phyloP scores from a whole-genome alignment of 345 rosid species.

The Salix brachista region DNA sequence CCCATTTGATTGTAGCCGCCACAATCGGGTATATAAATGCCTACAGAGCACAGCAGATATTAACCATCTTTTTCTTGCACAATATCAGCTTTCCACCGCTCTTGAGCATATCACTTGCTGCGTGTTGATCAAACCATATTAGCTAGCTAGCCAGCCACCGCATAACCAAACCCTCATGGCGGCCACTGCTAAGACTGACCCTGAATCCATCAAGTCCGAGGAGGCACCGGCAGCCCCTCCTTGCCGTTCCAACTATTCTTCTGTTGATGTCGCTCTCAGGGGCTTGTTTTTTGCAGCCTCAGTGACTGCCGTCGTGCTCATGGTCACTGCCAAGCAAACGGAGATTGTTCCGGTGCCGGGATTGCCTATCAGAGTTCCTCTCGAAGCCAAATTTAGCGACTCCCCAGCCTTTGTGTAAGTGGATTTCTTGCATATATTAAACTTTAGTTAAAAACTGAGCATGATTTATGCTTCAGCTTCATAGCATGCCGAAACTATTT shows the following conservation, averaged over 20 bases:
- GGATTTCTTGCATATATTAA: not conserved
- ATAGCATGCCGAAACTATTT: no score
- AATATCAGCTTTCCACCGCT: not conserved
- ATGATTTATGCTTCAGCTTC: not conserved
- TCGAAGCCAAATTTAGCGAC: slow-evolving; percentile 53
- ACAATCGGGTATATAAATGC: no score
- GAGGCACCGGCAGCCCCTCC: not conserved
- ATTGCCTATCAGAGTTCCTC: not conserved
- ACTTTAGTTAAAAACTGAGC: not conserved
- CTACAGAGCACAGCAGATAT: no score
- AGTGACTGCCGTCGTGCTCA: slow-evolving; percentile 43
- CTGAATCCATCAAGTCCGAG: slow-evolving; percentile 8
- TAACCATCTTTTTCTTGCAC: no score
- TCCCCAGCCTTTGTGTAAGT: slow-evolving; percentile 79
- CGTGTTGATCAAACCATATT: not conserved
- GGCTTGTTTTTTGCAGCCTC: slow-evolving; percentile 50
- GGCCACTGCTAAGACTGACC: slow-evolving; percentile 6
- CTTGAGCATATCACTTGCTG: no score
- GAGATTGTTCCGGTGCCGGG: slow-evolving; percentile 27
- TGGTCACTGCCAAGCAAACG: slow-evolving; percentile 61
- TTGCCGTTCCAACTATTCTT: slow-evolving; percentile 9
- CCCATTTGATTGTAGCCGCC: not conserved
- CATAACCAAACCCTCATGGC: slow-evolving; percentile 7
- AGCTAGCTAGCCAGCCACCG: not conserved
- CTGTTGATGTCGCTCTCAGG: slow-evolving; percentile 45